Conservation (phyloP, 768 basidiomycete species). For the Russula griseocarnosa region DNA sequence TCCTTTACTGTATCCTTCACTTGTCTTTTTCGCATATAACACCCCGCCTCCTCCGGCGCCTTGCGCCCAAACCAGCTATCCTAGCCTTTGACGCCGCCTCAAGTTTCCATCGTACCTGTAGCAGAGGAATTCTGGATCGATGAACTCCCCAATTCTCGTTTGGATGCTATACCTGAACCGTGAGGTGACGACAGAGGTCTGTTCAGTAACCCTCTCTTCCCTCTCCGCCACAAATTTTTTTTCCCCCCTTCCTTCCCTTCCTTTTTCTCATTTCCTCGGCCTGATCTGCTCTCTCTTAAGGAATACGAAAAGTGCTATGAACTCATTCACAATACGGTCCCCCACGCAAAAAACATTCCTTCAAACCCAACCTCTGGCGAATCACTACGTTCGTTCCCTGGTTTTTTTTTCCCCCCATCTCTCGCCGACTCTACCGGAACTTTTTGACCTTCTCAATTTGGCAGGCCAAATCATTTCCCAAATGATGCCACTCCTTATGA, state of each 20-base stretch:
- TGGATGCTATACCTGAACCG: slow-evolving; percentile 80
- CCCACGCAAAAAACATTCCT: slow-evolving; percentile 46
- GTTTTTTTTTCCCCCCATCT: slow-evolving; percentile 16
- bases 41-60: background rate
- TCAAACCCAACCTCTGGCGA: slow-evolving; percentile 58
- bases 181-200: slow-evolving; percentile 62
- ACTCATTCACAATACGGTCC: slow-evolving; percentile 57
- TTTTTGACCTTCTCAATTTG: slow-evolving; percentile 15
- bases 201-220: slow-evolving; percentile 26
- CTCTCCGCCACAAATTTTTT: slow-evolving; percentile 7
- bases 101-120: slow-evolving; percentile 2
- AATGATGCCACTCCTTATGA: slow-evolving; percentile 79
- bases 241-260: background rate
- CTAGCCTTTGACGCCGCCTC: slow-evolving; percentile 26
- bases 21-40: slow-evolving; percentile 20
- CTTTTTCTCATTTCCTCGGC: slow-evolving; percentile 15
- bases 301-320: slow-evolving; percentile 69
- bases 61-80: slow-evolving; percentile 19
- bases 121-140: slow-evolving; percentile 14
- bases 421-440: slow-evolving; percentile 10
- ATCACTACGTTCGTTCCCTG: slow-evolving; percentile 53
- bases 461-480: slow-evolving; percentile 67
- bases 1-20: background rate
- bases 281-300: slow-evolving; percentile 37
- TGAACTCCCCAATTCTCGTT: slow-evolving; percentile 67